These are phyloP conservation scores for Esteya vermicola DNA, from an alignment of 2,329 filamentous ascomycete genomes.

Conservation along the genomic window DNA sequence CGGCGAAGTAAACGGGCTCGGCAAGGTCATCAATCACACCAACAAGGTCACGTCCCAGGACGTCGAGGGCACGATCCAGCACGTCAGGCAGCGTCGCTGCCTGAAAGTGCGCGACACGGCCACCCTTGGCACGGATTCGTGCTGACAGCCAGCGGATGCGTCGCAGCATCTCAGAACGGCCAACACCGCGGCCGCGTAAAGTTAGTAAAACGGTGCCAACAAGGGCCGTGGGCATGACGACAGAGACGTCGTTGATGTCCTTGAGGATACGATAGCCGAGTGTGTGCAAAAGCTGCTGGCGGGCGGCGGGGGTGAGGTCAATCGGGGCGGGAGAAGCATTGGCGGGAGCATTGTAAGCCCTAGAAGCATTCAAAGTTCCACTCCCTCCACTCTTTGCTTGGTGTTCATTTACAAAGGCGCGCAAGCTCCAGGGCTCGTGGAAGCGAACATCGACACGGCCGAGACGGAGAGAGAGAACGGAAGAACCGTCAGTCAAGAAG, in stretches of 20 bases:
- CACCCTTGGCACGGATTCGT: slow-evolving; percentile 71
- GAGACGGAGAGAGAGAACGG: slow-evolving; percentile 73
- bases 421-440: slow-evolving; percentile 87
- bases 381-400: slow-evolving; percentile 32
- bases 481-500: slow-evolving; percentile 74
- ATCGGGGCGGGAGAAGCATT: too few relatives aligned
- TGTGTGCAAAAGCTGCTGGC: slow-evolving; percentile 65
- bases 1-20: slow-evolving; percentile 87
- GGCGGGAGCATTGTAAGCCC: background rate
- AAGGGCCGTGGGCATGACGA: slow-evolving; percentile 94
- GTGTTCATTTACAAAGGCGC: slow-evolving; percentile 69
- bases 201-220: slow-evolving; percentile 91
- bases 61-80: slow-evolving; percentile 78
- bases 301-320: slow-evolving; percentile 30
- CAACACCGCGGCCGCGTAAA: slow-evolving; percentile 79
- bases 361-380: background rate
- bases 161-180: slow-evolving; percentile 69
- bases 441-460: slow-evolving; percentile 92
- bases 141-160: slow-evolving; percentile 82
- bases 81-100: slow-evolving; percentile 66
- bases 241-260: slow-evolving; percentile 90
- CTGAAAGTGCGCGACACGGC: slow-evolving; percentile 86
- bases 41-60: slow-evolving; percentile 79
- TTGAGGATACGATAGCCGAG: slow-evolving; percentile 85
- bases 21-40: slow-evolving; percentile 64